Conservation (phyloP, 2,329 filamentous ascomycete genomes). For the Diaporthe sp. region DNA sequence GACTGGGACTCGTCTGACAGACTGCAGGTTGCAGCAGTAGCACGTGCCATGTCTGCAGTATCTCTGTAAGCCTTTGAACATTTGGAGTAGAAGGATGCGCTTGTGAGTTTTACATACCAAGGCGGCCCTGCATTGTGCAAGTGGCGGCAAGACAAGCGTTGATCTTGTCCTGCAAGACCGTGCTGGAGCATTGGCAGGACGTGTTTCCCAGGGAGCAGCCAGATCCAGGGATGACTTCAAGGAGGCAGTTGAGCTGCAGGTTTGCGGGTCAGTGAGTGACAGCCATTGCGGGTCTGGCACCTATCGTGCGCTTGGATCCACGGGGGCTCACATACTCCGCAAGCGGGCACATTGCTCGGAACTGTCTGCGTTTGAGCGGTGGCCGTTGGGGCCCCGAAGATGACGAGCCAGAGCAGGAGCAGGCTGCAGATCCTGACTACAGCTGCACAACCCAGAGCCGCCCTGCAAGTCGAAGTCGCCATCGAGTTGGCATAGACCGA, state of each 20-base stretch:
- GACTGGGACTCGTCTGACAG: conserved; percentile 27
- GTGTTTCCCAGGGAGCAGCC: conserved; percentile 9
- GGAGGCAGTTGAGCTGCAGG: conserved; percentile 29
- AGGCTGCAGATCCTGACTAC: neutral
- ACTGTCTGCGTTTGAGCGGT: conserved; percentile 24
- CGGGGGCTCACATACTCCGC: conserved; percentile 25
- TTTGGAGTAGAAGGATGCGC: neutral
- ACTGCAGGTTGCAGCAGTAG: conserved; percentile 15
- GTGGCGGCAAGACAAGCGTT: conserved; percentile 24
- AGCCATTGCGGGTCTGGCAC: neutral
- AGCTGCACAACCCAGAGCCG: conserved; percentile 2
- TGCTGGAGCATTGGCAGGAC: conserved; percentile 28
- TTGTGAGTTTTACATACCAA: conserved; percentile 23
- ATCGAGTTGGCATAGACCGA: neutral
- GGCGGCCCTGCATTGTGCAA: conserved; percentile 32
- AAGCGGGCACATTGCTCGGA: conserved; percentile 14
- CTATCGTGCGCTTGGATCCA: neutral
- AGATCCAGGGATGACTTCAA: conserved; percentile 21
- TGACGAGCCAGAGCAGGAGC: conserved; percentile 18
- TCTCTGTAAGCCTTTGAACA: neutral
- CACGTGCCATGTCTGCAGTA: conserved; percentile 17
- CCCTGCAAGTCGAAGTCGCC: neutral
- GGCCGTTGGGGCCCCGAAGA: neutral
- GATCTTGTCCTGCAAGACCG: conserved; percentile 8
- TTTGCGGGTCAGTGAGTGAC: neutral